phyloP scores from a whole-genome alignment of 768 basidiomycete species.

The Tremella yokohamensis region DNA sequence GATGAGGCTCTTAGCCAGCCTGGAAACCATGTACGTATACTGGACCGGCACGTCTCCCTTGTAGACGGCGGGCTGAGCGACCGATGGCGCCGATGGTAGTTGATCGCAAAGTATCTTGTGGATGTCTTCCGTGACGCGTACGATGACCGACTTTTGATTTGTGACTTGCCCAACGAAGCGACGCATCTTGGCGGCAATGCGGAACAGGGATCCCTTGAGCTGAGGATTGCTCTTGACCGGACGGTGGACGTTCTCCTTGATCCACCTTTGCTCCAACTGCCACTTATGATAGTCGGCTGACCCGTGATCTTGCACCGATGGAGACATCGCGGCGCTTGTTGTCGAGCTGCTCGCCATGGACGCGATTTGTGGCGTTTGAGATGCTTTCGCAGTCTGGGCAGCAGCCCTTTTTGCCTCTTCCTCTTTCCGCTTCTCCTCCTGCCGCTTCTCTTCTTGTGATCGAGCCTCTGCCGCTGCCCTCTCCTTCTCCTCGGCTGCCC shows the following conservation, averaged over 20 bases:
- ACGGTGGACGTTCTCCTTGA: conserved; percentile 53
- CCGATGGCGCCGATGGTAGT: conserved; percentile 19
- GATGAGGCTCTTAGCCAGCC: conserved; percentile 82
- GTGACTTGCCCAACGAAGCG: conserved; percentile 47
- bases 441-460: conserved; percentile 15
- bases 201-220: conserved; percentile 22
- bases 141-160: conserved; percentile 36
- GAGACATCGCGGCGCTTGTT: background rate
- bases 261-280: conserved; percentile 39
- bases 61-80: conserved; percentile 27
- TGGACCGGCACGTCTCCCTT: conserved; percentile 45
- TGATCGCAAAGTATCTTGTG: conserved; percentile 54
- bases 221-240: conserved; percentile 60
- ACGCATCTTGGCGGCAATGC: conserved; percentile 43
- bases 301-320: background rate
- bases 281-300: conserved; percentile 36
- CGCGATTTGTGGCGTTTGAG: no score
- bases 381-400: background rate
- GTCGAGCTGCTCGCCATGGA: background rate
- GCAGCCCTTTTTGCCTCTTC: conserved; percentile 17
- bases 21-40: conserved; percentile 74
- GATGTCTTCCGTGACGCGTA: conserved; percentile 41
- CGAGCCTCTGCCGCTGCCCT: conserved; percentile 14
- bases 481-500: conserved; percentile 10
- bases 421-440: conserved; percentile 8